Percentiles rank a stretch among this genome's conserved stretches.
phyloP scores from a whole-genome alignment of 768 basidiomycete genomes.

The Suillus weaverae region DNA sequence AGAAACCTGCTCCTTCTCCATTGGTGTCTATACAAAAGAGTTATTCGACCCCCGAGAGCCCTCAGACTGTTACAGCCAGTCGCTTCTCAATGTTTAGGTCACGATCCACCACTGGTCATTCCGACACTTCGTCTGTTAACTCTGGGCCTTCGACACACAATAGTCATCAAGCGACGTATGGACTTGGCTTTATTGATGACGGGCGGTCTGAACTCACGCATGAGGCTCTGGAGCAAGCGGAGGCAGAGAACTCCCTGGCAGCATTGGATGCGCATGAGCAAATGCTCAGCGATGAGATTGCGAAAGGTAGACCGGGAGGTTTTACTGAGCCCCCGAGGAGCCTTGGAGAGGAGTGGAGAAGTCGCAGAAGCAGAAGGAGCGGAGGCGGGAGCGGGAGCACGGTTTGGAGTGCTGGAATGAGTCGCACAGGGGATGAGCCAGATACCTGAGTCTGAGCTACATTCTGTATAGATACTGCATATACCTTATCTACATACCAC shows the following conservation, averaged over 20 bases:
- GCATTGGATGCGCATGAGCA: slow-evolving; percentile 82
- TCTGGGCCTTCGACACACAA: slow-evolving; percentile 43
- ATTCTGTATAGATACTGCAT: slow-evolving; percentile 20
- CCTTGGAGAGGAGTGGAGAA: slow-evolving; percentile 53
- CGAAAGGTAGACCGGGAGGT: slow-evolving; percentile 69
- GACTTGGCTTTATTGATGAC: slow-evolving; percentile 28
- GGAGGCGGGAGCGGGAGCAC: slow-evolving; percentile 73
- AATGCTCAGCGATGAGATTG: slow-evolving; percentile 68
- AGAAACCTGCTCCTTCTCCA: slow-evolving; percentile 54
- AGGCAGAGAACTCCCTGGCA: slow-evolving; percentile 73
- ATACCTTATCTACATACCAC: slow-evolving; percentile 5
- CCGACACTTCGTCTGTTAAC: slow-evolving; percentile 50
- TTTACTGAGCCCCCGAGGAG: slow-evolving; percentile 70
- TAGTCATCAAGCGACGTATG: slow-evolving; percentile 29
- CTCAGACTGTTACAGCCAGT: slow-evolving; percentile 29
- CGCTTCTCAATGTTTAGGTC: slow-evolving; percentile 76
- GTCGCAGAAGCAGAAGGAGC: slow-evolving; percentile 48
- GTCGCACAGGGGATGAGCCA: slow-evolving; percentile 51
- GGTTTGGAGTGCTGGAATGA: slow-evolving; percentile 87
- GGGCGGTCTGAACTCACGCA: slow-evolving; percentile 55
- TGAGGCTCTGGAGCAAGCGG: slow-evolving; percentile 75
- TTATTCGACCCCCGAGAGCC: slow-evolving; percentile 37
- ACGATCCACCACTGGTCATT: slow-evolving; percentile 41
- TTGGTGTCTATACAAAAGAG: slow-evolving; percentile 37
- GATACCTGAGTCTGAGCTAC: slow-evolving; percentile 29